Conservation (phyloP, 306 rosid genomes). For the Cicer judaicum region DNA sequence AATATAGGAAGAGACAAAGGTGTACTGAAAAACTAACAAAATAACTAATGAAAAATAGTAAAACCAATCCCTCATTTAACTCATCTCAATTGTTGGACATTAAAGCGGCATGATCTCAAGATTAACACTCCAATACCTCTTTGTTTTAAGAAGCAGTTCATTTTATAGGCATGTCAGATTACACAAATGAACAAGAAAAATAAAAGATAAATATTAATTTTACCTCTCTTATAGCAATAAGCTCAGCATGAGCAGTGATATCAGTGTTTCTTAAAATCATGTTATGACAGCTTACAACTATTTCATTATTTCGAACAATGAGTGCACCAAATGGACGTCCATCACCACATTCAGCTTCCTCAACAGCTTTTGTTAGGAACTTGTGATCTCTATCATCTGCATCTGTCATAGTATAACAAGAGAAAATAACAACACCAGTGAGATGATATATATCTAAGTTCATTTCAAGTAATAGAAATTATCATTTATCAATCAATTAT, state of each 20-base stretch:
- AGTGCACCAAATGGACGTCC: conserved; percentile 94
- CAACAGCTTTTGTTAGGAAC: conserved; percentile 70
- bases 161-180: conserved; percentile 2
- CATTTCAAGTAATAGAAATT: not conserved
- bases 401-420: conserved; percentile 52
- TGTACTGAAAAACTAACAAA: not conserved
- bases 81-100: not conserved
- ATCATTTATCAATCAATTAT: conserved; percentile 7
- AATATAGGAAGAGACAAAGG: conserved; percentile 3
- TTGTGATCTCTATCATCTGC: conserved; percentile 78
- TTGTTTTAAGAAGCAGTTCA: not conserved
- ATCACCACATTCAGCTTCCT: conserved; percentile 84
- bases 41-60: not conserved
- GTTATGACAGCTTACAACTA: conserved; percentile 84
- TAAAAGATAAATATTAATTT: conserved; percentile 23
- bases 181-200: conserved; percentile 7
- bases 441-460: too few relatives aligned
- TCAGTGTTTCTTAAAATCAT: conserved; percentile 76
- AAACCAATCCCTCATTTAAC: conserved; percentile 8
- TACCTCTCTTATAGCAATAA: conserved; percentile 90
- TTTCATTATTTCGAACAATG: conserved; percentile 77
- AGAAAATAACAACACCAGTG: conserved; percentile 23
- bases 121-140: conserved; percentile 3
- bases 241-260: conserved; percentile 91
- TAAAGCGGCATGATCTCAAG: conserved; percentile 1